Evolutionary conservation across 768 basidiomycete genomes (phyloP).

Genomic region (Pulveroboletus ravenelii): DNA sequence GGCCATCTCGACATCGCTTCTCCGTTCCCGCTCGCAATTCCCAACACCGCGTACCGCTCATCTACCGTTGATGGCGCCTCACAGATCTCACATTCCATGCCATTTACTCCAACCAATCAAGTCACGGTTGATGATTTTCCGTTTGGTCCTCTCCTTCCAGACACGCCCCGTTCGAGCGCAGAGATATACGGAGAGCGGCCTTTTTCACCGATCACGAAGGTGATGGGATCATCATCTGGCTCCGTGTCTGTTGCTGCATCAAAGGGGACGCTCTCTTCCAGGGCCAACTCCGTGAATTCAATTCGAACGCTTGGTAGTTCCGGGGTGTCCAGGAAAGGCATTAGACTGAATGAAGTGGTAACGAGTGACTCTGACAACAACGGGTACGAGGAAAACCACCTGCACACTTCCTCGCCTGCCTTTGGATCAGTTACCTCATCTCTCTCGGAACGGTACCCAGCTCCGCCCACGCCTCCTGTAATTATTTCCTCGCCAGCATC

Average conservation of each 20-base stretch:
- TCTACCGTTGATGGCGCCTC: neutral
- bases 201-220: slow-evolving; percentile 25
- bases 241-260: neutral
- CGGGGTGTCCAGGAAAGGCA: slow-evolving; percentile 16
- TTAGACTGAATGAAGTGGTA: slow-evolving; percentile 16
- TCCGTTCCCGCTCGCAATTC: slow-evolving; percentile 12
- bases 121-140: slow-evolving; percentile 24
- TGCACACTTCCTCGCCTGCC: neutral
- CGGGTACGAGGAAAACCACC: neutral
- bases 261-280: slow-evolving; percentile 7
- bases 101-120: slow-evolving; percentile 17
- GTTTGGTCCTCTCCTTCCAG: slow-evolving; percentile 28
- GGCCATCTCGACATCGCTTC: neutral
- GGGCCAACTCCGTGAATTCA: slow-evolving; percentile 10
- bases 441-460: slow-evolving; percentile 30
- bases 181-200: slow-evolving; percentile 26
- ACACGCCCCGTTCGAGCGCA: slow-evolving; percentile 26
- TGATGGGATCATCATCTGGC: slow-evolving; percentile 17
- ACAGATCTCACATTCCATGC: slow-evolving; percentile 1
- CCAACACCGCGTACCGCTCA: neutral
- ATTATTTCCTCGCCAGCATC: slow-evolving; percentile 24
- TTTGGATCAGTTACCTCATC: slow-evolving; percentile 18
- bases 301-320: slow-evolving; percentile 6
- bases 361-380: neutral
- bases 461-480: slow-evolving; percentile 25